Conservation (phyloP, 495 filamentous ascomycete genomes). For the Tuber magnatum region DNA sequence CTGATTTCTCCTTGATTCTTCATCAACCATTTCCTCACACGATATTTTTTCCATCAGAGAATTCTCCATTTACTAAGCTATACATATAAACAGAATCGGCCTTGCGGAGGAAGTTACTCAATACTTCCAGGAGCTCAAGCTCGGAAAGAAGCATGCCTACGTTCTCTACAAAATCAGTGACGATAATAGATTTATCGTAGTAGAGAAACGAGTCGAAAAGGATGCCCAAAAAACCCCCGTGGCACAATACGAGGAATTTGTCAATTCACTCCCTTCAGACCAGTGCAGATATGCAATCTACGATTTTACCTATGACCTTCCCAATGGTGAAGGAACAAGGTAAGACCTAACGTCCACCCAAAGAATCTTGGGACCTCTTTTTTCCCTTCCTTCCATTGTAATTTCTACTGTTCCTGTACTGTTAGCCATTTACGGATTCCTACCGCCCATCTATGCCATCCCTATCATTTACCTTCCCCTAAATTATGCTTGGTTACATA, state of each 20-base stretch:
- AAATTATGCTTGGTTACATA: background rate
- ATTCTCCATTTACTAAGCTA: background rate
- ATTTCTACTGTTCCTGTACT: background rate
- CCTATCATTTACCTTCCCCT: background rate
- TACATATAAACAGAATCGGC: slow-evolving; percentile 55
- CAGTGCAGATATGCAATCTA: slow-evolving; percentile 76
- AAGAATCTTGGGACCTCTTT: background rate
- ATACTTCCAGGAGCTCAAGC: slow-evolving; percentile 84
- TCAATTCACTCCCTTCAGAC: slow-evolving; percentile 16
- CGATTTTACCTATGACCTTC: slow-evolving; percentile 78
- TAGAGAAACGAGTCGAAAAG: slow-evolving; percentile 60
- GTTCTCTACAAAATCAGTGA: slow-evolving; percentile 96
- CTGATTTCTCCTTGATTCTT: background rate
- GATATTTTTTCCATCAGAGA: background rate
- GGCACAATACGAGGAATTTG: slow-evolving; percentile 37
- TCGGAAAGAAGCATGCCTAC: slow-evolving; percentile 80
- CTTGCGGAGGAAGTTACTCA: slow-evolving; percentile 72
- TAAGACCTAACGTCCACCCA: slow-evolving; percentile 42
- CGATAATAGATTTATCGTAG: slow-evolving; percentile 80
- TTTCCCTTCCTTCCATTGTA: background rate
- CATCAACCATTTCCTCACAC: background rate
- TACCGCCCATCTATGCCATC: background rate
- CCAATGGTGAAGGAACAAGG: slow-evolving; percentile 73
- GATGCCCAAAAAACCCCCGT: slow-evolving; percentile 40
- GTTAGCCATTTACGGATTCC: background rate